Base-by-base conservation (phyloP, 2,329 filamentous ascomycete genomes). In the Cytospora paraplurivora region DNA sequence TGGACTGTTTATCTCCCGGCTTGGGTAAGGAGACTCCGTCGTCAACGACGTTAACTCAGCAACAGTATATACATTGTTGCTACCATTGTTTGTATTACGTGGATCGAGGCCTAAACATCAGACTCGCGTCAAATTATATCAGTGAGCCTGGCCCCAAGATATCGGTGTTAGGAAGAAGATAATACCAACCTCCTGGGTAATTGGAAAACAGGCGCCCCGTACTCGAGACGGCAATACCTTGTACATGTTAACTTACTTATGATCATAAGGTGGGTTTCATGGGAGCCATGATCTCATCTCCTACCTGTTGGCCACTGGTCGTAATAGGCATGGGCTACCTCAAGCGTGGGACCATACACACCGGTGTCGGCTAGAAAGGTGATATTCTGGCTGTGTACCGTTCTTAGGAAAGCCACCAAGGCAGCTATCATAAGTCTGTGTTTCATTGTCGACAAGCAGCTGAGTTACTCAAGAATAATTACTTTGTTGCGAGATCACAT, bases 181-280 rank as follows among this genome's bases (percentile, higher is more conserved):
- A 32, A 15, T 15, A 52, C 62, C 15, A 61, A 68, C 71, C 69
- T 8, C 70, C 71, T 6, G 81, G 81, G 66, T 82, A 84, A 67
- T 82, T 83, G 32, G 78, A 80, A 69, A 85, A 84, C 66, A 77
- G 79, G 54, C 81, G 77, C 0, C 81, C 82, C 11, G 72, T 76
- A 8, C 75, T 74, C 1, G 82, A 83, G 10, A 84, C 81, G 3
- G 82, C 79, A 59, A 84, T 81, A 19, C 81, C 71, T 62, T 34
- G 11, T n/a, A 7, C 19, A 1, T 69, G 50, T 32, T 32, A 19
- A 21, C 5, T 13, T 2, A n/a, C 67, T 12, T 67, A 54, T 11
- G 17, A 11, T 32, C 7, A 6, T 12, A 7, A 44, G 3, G 4
- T 17, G 15, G 4, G 7, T 13, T 41, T 5, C 38, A 41, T 17